Conservation (phyloP, 1,139 yeast genomes). For the Blastobotrys arbuscula region DNA sequence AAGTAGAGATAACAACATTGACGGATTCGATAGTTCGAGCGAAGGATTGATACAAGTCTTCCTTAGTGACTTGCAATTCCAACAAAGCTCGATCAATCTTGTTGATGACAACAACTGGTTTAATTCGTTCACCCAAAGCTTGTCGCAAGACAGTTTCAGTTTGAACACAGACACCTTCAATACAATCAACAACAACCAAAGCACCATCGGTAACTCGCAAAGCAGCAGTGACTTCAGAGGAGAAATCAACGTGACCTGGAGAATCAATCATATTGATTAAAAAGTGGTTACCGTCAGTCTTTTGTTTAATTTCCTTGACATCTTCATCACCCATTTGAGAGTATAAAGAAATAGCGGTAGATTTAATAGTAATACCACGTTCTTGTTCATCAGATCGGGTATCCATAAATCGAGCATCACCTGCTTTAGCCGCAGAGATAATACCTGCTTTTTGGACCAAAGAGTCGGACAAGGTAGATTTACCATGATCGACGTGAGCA, state of each 20-base stretch:
- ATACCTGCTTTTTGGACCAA: conserved; percentile 88
- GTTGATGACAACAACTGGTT: conserved; percentile 98
- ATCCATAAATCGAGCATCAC: conserved; percentile 99
- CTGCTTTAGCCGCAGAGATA: conserved; percentile 99
- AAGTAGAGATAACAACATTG: conserved; percentile 96
- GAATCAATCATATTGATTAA: conserved; percentile 98
- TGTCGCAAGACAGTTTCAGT: conserved; percentile 99
- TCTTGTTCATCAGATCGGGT: conserved; percentile 99
- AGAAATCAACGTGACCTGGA: conserved; percentile 99
- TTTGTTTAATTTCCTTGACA: conserved; percentile 91
- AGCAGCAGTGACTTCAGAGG: conserved; percentile 99
- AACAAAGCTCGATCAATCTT: conserved; percentile 99
- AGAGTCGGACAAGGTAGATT: conserved; percentile 98
- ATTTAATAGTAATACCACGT: conserved; percentile 99
- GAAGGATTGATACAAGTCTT: conserved; percentile 97
- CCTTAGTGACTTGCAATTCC: conserved; percentile 98
- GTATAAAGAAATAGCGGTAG: conserved; percentile 96
- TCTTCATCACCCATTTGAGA: conserved; percentile 88
- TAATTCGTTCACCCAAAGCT: conserved; percentile 98
- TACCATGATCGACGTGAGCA: conserved; percentile 99
- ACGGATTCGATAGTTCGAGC: conserved; percentile 99
- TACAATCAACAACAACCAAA: conserved; percentile 97
- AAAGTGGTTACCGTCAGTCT: conserved; percentile 91
- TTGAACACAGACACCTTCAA: conserved; percentile 99
- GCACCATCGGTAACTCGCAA: conserved; percentile 99